Conservation (phyloP, 2,329 filamentous ascomycete species). For the Emmonsia crescens region DNA sequence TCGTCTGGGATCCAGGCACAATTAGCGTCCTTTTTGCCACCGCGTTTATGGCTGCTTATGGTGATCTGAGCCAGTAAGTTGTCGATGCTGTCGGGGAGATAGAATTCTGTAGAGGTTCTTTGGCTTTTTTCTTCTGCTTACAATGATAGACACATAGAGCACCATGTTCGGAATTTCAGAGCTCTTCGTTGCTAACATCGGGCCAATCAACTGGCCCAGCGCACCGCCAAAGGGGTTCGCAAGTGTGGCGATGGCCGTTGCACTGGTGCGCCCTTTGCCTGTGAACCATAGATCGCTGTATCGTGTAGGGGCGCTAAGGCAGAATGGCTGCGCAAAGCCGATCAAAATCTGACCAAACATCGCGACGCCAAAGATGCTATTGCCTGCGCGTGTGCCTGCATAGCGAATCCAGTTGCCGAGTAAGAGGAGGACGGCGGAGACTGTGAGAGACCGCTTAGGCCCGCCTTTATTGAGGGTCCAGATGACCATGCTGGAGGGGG, state of each 20-base stretch:
- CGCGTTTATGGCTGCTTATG: neutral
- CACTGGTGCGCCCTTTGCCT: conserved; percentile 67
- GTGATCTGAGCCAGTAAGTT: neutral
- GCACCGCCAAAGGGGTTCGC: conserved; percentile 88
- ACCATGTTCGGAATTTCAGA: conserved; percentile 68
- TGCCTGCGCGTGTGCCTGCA: conserved; percentile 49
- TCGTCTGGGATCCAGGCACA: neutral
- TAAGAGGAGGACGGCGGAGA: conserved; percentile 61
- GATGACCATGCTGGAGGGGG: conserved; percentile 46
- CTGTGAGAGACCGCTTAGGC: conserved; percentile 66
- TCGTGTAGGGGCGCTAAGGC: conserved; percentile 74
- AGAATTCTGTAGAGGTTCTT: neutral
- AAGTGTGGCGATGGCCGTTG: conserved; percentile 73
- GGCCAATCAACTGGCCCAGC: conserved; percentile 75
- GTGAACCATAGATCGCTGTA: conserved; percentile 97
- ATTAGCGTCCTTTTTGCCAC: neutral
- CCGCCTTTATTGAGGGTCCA: conserved; percentile 66
- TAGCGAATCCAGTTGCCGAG: conserved; percentile 88
- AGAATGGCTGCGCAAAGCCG: conserved; percentile 84
- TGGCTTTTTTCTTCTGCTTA: conserved; percentile 37
- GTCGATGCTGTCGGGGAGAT: too few species aligned
- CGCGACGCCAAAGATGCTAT: conserved; percentile 59
- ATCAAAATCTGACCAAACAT: conserved; percentile 90
- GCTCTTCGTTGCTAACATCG: conserved; percentile 57
- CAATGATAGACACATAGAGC: conserved; percentile 72